Conservation (phyloP, 192 early-diverging fungal genomes). For the Coemansia sp. region DNA sequence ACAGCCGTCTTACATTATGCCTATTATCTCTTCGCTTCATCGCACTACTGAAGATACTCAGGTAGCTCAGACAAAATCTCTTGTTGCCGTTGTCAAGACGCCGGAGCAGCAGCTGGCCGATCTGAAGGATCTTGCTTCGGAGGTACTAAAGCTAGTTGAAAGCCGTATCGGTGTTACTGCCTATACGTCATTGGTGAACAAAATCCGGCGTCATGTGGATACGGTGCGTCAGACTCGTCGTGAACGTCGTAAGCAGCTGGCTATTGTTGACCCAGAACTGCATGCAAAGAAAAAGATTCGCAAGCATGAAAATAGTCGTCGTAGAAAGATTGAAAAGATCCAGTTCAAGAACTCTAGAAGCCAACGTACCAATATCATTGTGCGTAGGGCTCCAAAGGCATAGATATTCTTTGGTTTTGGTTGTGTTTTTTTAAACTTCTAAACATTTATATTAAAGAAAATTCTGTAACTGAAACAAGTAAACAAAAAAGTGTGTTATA, state of each 20-base stretch:
- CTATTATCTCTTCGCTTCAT: slow-evolving; percentile 78
- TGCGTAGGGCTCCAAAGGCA: slow-evolving; percentile 3
- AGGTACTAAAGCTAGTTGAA: slow-evolving; percentile 77
- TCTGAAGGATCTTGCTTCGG: slow-evolving; percentile 72
- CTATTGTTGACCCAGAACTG: slow-evolving; percentile 68
- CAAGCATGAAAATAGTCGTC: slow-evolving; percentile 72
- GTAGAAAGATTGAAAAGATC: slow-evolving; percentile 68
- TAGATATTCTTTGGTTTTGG: not conserved
- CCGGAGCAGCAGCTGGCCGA: slow-evolving; percentile 58
- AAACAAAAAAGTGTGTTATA: not conserved
- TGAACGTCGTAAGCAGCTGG: slow-evolving; percentile 60
- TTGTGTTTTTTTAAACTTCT: too few species aligned
- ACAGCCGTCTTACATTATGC: slow-evolving; percentile 62
- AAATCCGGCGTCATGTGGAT: slow-evolving; percentile 64
- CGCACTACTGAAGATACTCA: slow-evolving; percentile 69
- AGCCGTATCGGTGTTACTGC: slow-evolving; percentile 70
- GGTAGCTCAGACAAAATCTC: slow-evolving; percentile 12
- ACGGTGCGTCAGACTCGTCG: slow-evolving; percentile 65
- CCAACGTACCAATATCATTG: slow-evolving; percentile 27
- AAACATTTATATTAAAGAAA: too few species aligned
- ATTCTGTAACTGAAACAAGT: not conserved
- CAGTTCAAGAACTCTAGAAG: slow-evolving; percentile 62
- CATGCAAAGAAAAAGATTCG: slow-evolving; percentile 67
- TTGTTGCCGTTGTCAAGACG: slow-evolving; percentile 17
- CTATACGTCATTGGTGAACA: slow-evolving; percentile 68